Evolutionary conservation across 495 filamentous ascomycete genomes (phyloP), one percentile per base, ranked within the genome.

Genomic region (Sabuloglossum arenarium): DNA sequence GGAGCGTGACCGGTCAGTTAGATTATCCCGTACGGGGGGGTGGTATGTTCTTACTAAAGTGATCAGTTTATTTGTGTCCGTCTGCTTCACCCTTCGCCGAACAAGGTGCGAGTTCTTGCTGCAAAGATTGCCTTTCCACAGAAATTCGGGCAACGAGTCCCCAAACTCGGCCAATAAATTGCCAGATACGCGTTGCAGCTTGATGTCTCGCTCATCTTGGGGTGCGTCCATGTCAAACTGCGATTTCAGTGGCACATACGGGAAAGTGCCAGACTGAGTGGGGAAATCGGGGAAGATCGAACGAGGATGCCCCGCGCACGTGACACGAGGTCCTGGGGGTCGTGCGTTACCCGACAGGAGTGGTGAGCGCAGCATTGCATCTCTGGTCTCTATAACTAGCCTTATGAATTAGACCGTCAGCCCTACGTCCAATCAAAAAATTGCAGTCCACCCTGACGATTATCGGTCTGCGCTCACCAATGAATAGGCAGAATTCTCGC

Each of bases 141-240:
- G 64, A 58, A 76, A 84, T 29, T 62, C 72, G 32, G 61, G 68
- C 56, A 79, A 73, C 58, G 69, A 79, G 51, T 66, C 70, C 70
- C 70, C 64, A 59, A 90, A 79, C 56, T 86, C 81, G 10, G 69
- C 64, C 34, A 89, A 70, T 49, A 89, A 70, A 50, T 85, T 81
- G 14, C 71, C 68, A 3, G 86, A 85, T 39, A 76, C 72, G 46
- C 81, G 79, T 63, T 87, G 83, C 21, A 93, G 75, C 63, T 83
- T 79, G 50, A 87, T 69, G 59, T 89, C 86, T 54, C 74, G 68
- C 45, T 87, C 85, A 23, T 75, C 75, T 11, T 30, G 29, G 21
- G 45, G 45, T 10, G 28, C 52, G 19, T 54, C 52, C 52, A 54
- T 54, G 3, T 34, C 10, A 9, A 28, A 16, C 21, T 24, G 21